Evolutionary conservation across 768 basidiomycete species (phyloP).

Genomic region (Lactifluus rugatus): DNA sequence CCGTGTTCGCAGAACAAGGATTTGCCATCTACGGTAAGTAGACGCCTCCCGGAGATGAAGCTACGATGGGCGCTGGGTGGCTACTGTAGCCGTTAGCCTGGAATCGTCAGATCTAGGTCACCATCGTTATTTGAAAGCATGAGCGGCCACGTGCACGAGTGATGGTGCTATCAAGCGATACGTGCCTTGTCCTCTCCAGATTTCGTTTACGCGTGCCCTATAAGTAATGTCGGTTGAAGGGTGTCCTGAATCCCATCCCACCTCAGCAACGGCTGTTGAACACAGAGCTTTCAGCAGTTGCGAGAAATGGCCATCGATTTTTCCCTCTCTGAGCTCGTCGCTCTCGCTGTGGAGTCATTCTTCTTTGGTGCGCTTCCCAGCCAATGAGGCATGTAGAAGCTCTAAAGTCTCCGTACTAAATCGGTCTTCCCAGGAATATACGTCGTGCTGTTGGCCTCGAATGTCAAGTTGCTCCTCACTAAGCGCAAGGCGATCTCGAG

Average conservation of each 20-base stretch:
- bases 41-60: conserved; percentile 11
- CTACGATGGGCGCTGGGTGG: neutral
- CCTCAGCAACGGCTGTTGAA: neutral
- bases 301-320: conserved; percentile 14
- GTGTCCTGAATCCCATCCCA: neutral
- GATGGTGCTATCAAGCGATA: neutral
- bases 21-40: neutral
- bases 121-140: neutral
- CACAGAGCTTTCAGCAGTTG: neutral
- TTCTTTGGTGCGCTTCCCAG: conserved; percentile 7
- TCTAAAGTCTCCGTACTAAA: neutral
- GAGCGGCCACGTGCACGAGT: neutral
- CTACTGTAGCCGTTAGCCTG: neutral
- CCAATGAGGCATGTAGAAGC: neutral
- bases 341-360: conserved; percentile 14
- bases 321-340: conserved; percentile 15
- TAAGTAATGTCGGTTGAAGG: neutral
- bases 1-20: conserved; percentile 4
- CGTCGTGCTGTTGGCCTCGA: neutral
- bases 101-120: conserved; percentile 1
- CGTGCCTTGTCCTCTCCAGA: conserved; percentile 6
- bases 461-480: conserved; percentile 5
- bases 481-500: conserved; percentile 13
- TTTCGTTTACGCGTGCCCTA: neutral
- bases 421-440: conserved; percentile 9